Conservation (phyloP, 1,284 basidiomycete species). For the Ganoderma multipileum region DNA sequence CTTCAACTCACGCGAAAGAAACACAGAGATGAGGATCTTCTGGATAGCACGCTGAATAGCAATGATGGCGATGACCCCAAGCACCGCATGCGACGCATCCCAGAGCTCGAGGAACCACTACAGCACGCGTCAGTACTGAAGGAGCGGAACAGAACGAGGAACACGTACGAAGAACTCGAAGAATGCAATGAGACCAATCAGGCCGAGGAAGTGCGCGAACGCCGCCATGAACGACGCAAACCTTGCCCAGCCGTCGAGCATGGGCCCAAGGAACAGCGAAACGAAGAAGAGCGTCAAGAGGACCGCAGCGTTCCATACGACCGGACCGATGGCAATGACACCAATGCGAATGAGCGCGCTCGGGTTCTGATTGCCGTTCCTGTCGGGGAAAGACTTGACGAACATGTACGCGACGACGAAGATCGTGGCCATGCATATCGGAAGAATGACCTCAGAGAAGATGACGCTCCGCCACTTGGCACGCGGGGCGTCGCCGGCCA, state of each 20-base stretch:
- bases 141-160: constrained; percentile 7
- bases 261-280: constrained; percentile 91
- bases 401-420: constrained; percentile 92
- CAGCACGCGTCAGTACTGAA: constrained; percentile 13
- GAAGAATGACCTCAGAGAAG: constrained; percentile 87
- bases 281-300: constrained; percentile 89
- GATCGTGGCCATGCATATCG: constrained; percentile 78
- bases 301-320: constrained; percentile 95
- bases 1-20: constrained; percentile 95
- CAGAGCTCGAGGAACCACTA: constrained; percentile 98
- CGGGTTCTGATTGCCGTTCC: constrained; percentile 67
- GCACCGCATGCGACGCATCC: constrained; percentile 93
- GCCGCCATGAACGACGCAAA: constrained; percentile 94
- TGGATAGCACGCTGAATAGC: constrained; percentile 91
- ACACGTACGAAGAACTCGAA: constrained; percentile 92
- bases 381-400: constrained; percentile 85
- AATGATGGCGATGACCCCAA: constrained; percentile 87
- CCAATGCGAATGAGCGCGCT: constrained; percentile 91
- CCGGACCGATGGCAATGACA: constrained; percentile 91
- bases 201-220: constrained; percentile 80
- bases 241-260: constrained; percentile 85
- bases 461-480: constrained; percentile 88
- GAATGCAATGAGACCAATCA: constrained; percentile 86
- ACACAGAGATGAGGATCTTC: constrained; percentile 92
- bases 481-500: constrained; percentile 91